Conservation (phyloP, 2,329 filamentous ascomycete species). For the Verticillium dahliae region DNA sequence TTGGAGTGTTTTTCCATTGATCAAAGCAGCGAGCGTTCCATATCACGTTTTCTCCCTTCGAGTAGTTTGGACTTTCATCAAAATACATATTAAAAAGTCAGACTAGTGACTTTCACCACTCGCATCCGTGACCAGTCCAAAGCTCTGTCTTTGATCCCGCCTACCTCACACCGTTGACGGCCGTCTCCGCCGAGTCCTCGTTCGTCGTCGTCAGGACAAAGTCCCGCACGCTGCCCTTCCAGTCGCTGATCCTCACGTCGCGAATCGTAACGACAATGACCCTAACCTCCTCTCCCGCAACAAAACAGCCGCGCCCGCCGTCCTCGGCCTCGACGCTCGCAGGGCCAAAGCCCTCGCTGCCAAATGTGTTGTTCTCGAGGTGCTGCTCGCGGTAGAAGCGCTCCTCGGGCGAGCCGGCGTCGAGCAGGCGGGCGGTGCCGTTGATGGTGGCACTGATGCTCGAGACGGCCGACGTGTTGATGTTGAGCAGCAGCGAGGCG, state of each 20-base stretch:
- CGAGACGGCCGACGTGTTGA: conserved; percentile 83
- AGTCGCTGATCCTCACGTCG: conserved; percentile 85
- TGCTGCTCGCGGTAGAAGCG: conserved; percentile 76
- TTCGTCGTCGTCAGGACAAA: conserved; percentile 48
- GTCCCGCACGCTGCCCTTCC: conserved; percentile 89
- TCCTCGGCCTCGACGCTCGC: conserved; percentile 35
- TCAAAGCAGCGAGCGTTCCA: not conserved
- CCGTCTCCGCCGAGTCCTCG: conserved; percentile 15
- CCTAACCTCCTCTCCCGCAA: conserved; percentile 75
- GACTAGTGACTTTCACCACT: too few species aligned
- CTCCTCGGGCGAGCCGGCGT: conserved; percentile 73
- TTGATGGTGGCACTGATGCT: conserved; percentile 92
- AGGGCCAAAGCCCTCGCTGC: conserved; percentile 31
- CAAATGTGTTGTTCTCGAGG: conserved; percentile 87
- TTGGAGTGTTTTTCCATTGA: not conserved
- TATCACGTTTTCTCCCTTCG: not conserved
- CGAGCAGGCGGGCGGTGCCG: conserved; percentile 71
- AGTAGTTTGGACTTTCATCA: not conserved
- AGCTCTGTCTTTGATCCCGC: not conserved
- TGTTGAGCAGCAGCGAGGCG: conserved; percentile 76
- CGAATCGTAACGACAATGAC: conserved; percentile 82
- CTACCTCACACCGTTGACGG: conserved; percentile 33
- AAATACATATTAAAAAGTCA: not conserved
- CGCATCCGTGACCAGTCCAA: not conserved
- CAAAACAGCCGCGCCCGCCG: conserved; percentile 57